Evolutionary conservation across 768 basidiomycete genomes (phyloP).

Genomic region (Cyathus striatus): DNA sequence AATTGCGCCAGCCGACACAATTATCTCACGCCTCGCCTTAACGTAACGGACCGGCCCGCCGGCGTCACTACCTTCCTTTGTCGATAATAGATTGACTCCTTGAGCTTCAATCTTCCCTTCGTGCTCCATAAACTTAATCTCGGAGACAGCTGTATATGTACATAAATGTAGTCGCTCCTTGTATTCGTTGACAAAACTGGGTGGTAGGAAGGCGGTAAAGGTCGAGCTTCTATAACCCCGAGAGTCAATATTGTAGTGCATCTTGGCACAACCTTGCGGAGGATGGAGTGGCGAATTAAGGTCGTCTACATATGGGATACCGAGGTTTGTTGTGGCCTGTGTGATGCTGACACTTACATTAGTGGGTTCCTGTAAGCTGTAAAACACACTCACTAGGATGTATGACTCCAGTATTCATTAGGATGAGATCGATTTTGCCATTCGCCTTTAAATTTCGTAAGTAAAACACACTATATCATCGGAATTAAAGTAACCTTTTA

Average conservation of each 20-base stretch:
- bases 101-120: background rate
- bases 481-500: background rate
- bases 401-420: background rate
- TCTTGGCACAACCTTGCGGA: constrained; percentile 3
- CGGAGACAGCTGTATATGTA: constrained; percentile 4
- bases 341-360: constrained; percentile 2
- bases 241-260: constrained; percentile 10
- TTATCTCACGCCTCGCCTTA: constrained; percentile 14
- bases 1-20: constrained; percentile 33
- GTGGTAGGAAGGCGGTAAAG: constrained; percentile 15
- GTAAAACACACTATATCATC: background rate
- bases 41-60: background rate
- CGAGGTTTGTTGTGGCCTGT: constrained; percentile 8
- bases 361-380: background rate
- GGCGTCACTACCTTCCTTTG: background rate
- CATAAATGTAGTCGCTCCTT: constrained; percentile 9
- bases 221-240: constrained; percentile 9
- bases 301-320: constrained; percentile 9
- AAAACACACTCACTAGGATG: background rate
- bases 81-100: background rate
- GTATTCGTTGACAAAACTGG: background rate
- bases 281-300: constrained; percentile 11
- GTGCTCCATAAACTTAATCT: background rate
- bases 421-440: constrained; percentile 1
- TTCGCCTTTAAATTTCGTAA: constrained; percentile 2